Base-by-base conservation (phyloP, 2,329 filamentous ascomycete species). In the Ophiognomonia clavigignenti-juglandacearum region DNA sequence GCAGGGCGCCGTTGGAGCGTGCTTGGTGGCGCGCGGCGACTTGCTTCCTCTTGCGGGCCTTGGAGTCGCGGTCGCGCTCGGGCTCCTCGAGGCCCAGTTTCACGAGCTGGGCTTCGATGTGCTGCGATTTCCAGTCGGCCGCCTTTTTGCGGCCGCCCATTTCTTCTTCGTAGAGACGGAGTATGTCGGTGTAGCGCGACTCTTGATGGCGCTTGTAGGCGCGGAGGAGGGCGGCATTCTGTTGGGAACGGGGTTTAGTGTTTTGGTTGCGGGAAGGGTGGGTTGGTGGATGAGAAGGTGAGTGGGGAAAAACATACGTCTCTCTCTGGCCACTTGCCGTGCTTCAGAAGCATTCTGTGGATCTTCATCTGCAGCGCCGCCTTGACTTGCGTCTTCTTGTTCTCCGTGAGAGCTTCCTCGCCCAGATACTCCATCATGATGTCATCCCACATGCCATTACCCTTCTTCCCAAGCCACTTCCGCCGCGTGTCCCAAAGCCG, bases 401-500 rank as follows among this genome's bases (percentile, higher is more conserved):
- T 65, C 22, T 76, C 70, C 75, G 76, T 80, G 74, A 80, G 79
- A 23, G 74, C 73, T 73, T 75, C 43, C 67, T 64, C 16, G 67
- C 57, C 19, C 23, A 45, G 32, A 50, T 68, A 80, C 47, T 72
- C 68, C 5, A 57, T 58, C 40, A 70, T 67, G 48, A 81, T 78
- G 32, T 68, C 65, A 20, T 76, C 70, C 77, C 77, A 81, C 75
- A 80, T 80, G 27, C 76, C 74, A 53, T 76, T 75, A 14, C 77
- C 77, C 54, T 75, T 76, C 43, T 69, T 65, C 18, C 68, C 56
- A 14, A 68, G 62, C 53, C 71, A 68, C 20, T 68, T 57, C 57
- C 69, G 70, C 11, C 75, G 66, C n/a, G 74, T 66, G 22, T 73
- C 63, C 40, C 78, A 72, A 26, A 81, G 68, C 43, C 63, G 74